Evolutionary conservation across 2,329 filamentous ascomycete species (phyloP).

Genomic region (Teratosphaeria pseudoeucalypti): DNA sequence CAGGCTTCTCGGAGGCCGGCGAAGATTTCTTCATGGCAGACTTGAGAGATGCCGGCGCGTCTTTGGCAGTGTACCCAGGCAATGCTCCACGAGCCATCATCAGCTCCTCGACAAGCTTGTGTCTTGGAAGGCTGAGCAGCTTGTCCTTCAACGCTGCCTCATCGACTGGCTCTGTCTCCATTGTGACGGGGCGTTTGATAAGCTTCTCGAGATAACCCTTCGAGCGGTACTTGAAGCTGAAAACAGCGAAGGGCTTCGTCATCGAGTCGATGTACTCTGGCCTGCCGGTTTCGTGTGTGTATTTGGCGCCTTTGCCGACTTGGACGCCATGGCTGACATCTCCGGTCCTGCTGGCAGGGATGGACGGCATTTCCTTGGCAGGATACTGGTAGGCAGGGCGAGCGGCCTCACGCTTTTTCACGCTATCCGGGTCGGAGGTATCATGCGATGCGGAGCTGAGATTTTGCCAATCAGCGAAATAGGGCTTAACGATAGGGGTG

Average conservation of each 20-base stretch:
- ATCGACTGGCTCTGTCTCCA: constrained; percentile 11
- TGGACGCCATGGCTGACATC: constrained; percentile 17
- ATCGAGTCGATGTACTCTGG: constrained; percentile 34
- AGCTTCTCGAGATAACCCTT: constrained; percentile 26
- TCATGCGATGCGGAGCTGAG: constrained; percentile 1
- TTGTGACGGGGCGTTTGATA: constrained; percentile 19
- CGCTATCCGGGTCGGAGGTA: constrained; percentile 1
- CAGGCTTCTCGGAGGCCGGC: neutral
- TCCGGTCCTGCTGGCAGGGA: constrained; percentile 10
- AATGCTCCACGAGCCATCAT: constrained; percentile 2
- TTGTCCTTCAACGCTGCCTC: constrained; percentile 12
- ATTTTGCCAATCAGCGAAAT: constrained; percentile 22
- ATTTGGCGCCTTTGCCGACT: constrained; percentile 27
- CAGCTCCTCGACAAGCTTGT: constrained; percentile 21
- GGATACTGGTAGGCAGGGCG: constrained; percentile 22
- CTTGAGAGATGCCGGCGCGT: neutral
- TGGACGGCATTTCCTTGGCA: constrained; percentile 19
- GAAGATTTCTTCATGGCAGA: neutral
- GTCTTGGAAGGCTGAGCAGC: constrained; percentile 21
- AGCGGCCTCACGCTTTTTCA: constrained; percentile 5
- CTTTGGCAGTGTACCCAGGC: neutral
- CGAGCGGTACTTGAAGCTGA: constrained; percentile 39
- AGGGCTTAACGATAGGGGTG: constrained; percentile 15
- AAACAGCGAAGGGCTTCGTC: constrained; percentile 34
- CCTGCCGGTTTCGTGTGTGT: constrained; percentile 27